Conservation (phyloP, 805 yeast species). For the Metschnikowia continentalis region DNA sequence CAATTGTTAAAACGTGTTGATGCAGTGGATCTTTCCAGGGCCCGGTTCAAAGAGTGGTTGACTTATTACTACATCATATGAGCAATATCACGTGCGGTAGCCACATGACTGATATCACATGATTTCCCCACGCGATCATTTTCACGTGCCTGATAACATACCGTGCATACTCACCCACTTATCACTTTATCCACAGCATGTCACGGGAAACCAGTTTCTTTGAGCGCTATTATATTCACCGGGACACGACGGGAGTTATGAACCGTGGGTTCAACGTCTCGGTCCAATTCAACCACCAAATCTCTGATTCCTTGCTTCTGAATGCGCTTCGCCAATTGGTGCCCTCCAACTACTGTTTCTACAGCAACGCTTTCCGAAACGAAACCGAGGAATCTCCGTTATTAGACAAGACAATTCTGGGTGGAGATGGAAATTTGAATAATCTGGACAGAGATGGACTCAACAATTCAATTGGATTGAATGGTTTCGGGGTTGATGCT, state of each 20-base stretch:
- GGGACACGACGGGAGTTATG: conserved; percentile 11
- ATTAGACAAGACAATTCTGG: background rate
- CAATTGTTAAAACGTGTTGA: no score
- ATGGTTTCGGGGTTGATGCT: background rate
- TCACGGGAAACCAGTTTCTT: conserved; percentile 11
- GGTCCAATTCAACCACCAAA: conserved; percentile 2
- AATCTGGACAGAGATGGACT: no score
- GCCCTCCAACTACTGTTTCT: conserved; percentile 6
- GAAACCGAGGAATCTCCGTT: background rate
- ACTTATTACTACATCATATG: no score
- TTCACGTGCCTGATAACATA: background rate
- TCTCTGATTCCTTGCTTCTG: conserved; percentile 8
- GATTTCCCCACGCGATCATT: background rate
- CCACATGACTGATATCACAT: no score
- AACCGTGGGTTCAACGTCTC: conserved; percentile 13
- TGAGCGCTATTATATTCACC: conserved; percentile 13
- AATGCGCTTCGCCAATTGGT: conserved; percentile 12
- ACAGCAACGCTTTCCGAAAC: conserved; percentile 9
- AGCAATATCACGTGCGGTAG: no score
- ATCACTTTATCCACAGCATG: background rate
- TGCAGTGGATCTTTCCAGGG: no score
- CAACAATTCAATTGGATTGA: no score
- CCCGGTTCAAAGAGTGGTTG: no score
- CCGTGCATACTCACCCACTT: background rate
- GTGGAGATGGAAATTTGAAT: no score